Evolutionary conservation across 345 rosid species (phyloP).

Genomic region (Camelina neglecta): DNA sequence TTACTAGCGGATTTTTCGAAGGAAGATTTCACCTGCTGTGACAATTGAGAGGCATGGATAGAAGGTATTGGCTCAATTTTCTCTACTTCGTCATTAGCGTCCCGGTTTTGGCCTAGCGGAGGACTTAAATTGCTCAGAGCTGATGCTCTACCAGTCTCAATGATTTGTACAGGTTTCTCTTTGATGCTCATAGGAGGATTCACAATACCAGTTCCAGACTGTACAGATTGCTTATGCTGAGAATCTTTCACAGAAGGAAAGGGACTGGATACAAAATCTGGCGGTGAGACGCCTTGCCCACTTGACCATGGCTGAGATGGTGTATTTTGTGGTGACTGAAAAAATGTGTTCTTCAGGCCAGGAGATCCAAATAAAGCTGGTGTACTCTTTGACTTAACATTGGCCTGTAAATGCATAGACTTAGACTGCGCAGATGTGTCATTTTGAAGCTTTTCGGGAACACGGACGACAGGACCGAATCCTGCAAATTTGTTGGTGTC

Average conservation of each 20-base stretch:
- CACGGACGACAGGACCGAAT: conserved; percentile 43
- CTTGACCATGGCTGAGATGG: conserved; percentile 57
- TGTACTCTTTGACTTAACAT: conserved; percentile 47
- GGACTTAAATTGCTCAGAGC: conserved; percentile 43
- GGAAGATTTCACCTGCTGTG: conserved; percentile 57
- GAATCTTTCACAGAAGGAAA: conserved; percentile 43
- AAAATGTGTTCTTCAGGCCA: conserved; percentile 43
- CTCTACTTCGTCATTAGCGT: conserved; percentile 46
- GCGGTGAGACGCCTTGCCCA: conserved; percentile 45
- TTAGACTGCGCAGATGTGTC: conserved; percentile 42
- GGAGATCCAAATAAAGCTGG: conserved; percentile 43
- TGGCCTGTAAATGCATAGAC: conserved; percentile 39
- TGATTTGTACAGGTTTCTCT: conserved; percentile 51
- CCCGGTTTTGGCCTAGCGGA: conserved; percentile 42
- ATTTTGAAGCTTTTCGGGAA: conserved; percentile 47
- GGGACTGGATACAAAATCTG: conserved; percentile 44
- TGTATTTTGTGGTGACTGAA: conserved; percentile 49
- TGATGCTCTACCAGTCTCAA: conserved; percentile 46
- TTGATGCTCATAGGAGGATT: conserved; percentile 43
- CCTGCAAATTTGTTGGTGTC: conserved; percentile 48
- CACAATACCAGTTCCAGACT: conserved; percentile 42
- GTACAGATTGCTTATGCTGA: conserved; percentile 49
- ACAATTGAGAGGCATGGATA: conserved; percentile 52
- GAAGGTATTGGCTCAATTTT: conserved; percentile 72
- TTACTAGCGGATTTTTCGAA: conserved; percentile 56